phyloP scores from a whole-genome alignment of 257 asterid genomes.

The Anisodus acutangulus region DNA sequence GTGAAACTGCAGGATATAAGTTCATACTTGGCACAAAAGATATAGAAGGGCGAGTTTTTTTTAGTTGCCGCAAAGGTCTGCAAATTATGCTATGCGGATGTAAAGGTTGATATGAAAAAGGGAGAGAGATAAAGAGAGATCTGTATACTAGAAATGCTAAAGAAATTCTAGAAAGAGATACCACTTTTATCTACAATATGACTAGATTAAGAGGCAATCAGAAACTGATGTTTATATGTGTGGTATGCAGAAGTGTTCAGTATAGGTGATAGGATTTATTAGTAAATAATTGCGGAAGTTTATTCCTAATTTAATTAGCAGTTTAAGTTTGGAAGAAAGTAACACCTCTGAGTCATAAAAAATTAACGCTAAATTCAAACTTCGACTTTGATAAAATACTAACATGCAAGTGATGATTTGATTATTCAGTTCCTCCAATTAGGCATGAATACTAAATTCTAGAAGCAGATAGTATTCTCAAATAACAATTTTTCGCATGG shows the following conservation, averaged over 20 bases:
- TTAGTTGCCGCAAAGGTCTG: background rate
- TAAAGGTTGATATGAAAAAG: slow-evolving; percentile 11
- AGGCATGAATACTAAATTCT: background rate
- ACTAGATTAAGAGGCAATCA: background rate
- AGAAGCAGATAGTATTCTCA: background rate
- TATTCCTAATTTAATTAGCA: background rate
- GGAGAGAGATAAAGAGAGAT: background rate
- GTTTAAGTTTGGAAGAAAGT: background rate
- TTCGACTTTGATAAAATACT: background rate
- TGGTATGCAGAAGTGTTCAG: background rate
- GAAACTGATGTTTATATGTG: background rate
- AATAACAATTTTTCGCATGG: background rate
- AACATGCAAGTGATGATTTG: background rate
- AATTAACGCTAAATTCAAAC: background rate
- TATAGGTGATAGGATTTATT: background rate
- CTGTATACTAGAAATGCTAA: background rate
- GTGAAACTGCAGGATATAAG: slow-evolving; percentile 16
- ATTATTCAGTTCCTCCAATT: background rate
- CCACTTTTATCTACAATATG: background rate
- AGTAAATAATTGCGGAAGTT: background rate
- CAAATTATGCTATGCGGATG: background rate
- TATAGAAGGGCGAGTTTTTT: background rate
- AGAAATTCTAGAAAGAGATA: background rate
- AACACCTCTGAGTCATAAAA: background rate
- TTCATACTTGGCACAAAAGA: background rate